Evolutionary conservation across 2,329 filamentous ascomycete genomes (phyloP).

Genomic region (Cladosporium sp.): DNA sequence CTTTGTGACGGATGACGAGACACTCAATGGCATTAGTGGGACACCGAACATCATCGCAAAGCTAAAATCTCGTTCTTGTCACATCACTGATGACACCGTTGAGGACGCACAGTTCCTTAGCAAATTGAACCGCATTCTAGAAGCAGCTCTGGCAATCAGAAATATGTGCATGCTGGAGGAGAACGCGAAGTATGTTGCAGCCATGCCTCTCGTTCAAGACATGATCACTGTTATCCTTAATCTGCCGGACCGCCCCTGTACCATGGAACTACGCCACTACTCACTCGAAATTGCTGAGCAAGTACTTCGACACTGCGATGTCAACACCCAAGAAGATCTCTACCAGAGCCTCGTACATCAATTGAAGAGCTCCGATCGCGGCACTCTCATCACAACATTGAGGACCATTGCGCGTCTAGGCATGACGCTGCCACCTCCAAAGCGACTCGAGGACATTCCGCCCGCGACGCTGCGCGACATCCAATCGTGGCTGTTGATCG

Average conservation of each 20-base stretch:
- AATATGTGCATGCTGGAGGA: constrained; percentile 96
- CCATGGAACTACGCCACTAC: constrained; percentile 86
- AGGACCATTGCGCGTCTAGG: constrained; percentile 83
- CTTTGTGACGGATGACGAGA: constrained; percentile 53
- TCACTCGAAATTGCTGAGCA: constrained; percentile 90
- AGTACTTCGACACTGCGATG: constrained; percentile 75
- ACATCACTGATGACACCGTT: constrained; percentile 67
- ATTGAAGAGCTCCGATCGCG: constrained; percentile 66
- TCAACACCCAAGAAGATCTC: constrained; percentile 73
- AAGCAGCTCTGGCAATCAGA: constrained; percentile 82
- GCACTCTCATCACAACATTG: constrained; percentile 76
- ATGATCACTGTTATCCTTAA: constrained; percentile 80
- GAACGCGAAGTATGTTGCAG: constrained; percentile 80
- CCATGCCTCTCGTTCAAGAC: constrained; percentile 75
- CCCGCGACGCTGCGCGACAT: constrained; percentile 66
- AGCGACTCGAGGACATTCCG: constrained; percentile 73
- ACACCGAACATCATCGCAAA: constrained; percentile 72
- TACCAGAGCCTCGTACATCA: constrained; percentile 71
- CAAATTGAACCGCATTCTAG: constrained; percentile 73
- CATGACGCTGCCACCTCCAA: constrained; percentile 79
- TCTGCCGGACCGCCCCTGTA: constrained; percentile 69
- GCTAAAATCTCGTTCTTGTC: constrained; percentile 61
- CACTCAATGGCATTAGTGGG: constrained; percentile 65
- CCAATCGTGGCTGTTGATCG: constrained; percentile 72
- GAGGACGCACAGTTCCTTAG: constrained; percentile 72